Evolutionary conservation across 768 basidiomycete species (phyloP).

Genomic region (Serpula lacrymans): DNA sequence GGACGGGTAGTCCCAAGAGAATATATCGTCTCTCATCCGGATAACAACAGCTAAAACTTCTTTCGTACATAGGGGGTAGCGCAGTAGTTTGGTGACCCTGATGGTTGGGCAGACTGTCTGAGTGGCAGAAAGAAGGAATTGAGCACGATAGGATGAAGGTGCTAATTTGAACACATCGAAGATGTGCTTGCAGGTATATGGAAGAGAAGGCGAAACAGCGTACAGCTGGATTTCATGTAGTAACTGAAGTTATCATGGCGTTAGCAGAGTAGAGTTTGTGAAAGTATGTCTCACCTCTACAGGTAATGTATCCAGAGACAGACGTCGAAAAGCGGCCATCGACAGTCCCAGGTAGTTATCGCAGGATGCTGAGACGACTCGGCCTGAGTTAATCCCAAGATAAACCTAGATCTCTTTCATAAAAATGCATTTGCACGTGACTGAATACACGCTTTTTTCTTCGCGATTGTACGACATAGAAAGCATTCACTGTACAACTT

Average conservation of each 20-base stretch:
- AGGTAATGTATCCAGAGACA: constrained; percentile 28
- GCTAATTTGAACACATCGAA: constrained; percentile 51
- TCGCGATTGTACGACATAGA: too few relatives aligned
- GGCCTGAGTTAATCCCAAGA: too few relatives aligned
- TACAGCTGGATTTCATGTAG: constrained; percentile 74
- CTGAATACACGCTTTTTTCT: too few relatives aligned
- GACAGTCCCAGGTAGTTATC: too few relatives aligned
- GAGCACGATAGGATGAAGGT: constrained; percentile 57
- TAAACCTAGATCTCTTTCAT: too few relatives aligned
- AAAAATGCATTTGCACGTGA: too few relatives aligned
- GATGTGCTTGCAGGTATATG: constrained; percentile 53
- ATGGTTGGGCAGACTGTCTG: constrained; percentile 14
- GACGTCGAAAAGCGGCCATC: too few relatives aligned
- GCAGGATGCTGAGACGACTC: too few relatives aligned
- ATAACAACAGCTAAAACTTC: constrained; percentile 47
- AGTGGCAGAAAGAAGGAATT: constrained; percentile 50
- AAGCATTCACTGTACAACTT: too few relatives aligned
- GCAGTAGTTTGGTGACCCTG: constrained; percentile 48
- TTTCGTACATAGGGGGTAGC: constrained; percentile 36
- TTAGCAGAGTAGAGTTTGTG: too few relatives aligned
- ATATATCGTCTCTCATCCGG: constrained; percentile 11
- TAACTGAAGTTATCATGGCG: constrained; percentile 61
- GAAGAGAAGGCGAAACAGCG: constrained; percentile 63
- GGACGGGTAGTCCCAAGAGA: constrained; percentile 16
- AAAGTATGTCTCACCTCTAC: constrained; percentile 28